Conservation (phyloP, 2,329 filamentous ascomycete genomes). For the Cercospora sp. region DNA sequence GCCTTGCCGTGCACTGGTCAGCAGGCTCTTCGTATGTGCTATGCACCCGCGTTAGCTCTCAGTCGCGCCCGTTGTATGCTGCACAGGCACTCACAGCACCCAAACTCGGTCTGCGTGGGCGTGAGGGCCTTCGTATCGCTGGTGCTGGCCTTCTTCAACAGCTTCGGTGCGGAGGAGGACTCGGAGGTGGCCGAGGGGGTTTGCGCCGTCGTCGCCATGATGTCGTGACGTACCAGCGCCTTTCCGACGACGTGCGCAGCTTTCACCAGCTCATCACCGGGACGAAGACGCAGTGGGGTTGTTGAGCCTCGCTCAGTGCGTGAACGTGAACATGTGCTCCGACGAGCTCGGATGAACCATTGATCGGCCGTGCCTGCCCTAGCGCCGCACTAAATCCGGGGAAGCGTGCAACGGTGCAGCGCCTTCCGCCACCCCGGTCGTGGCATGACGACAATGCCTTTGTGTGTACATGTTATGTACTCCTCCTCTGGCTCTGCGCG, state of each 20-base stretch:
- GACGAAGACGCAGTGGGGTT: background rate
- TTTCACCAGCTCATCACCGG: background rate
- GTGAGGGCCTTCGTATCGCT: slow-evolving; percentile 41
- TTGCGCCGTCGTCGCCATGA: slow-evolving; percentile 39
- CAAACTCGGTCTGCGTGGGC: slow-evolving; percentile 36
- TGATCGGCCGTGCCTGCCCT: slow-evolving; percentile 9
- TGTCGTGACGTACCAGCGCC: background rate
- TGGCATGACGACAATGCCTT: slow-evolving; percentile 2
- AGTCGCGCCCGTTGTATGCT: background rate
- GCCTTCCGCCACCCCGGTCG: slow-evolving; percentile 9
- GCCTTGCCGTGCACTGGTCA: slow-evolving; percentile 67
- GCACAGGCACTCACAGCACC: slow-evolving; percentile 22
- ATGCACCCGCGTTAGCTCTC: slow-evolving; percentile 35
- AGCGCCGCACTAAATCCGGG: slow-evolving; percentile 5
- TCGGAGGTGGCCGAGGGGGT: slow-evolving; percentile 41
- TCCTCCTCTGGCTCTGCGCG: background rate
- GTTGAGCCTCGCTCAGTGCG: background rate
- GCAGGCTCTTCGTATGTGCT: slow-evolving; percentile 73
- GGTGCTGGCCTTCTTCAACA: slow-evolving; percentile 39
- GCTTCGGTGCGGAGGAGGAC: slow-evolving; percentile 44
- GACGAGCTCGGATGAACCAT: background rate
- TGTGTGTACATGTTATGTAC: background rate
- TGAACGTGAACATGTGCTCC: slow-evolving; percentile 4
- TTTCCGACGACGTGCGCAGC: background rate
- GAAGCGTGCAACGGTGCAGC: slow-evolving; percentile 1